These are phyloP conservation scores for Penicillium sp. DNA, from an alignment of 2,329 filamentous ascomycete genomes.

Conservation along the genomic window DNA sequence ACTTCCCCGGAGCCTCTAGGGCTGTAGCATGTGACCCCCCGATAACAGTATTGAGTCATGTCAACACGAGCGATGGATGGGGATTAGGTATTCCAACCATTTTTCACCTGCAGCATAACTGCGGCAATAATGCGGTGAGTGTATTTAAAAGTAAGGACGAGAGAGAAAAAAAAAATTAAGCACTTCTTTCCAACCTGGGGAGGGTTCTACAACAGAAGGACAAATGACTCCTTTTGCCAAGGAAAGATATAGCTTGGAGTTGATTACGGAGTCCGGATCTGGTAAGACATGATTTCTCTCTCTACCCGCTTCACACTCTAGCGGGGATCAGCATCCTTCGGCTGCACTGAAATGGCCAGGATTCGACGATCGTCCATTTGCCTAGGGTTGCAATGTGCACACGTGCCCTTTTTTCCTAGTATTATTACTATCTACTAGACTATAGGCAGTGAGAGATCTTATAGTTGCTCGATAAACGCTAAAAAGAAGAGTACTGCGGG, in stretches of 20 bases:
- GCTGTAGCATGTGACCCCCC: background rate
- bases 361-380: background rate
- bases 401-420: background rate
- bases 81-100: background rate
- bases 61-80: background rate
- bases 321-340: background rate
- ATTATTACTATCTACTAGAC: background rate
- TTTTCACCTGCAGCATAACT: background rate
- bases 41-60: background rate
- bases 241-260: background rate
- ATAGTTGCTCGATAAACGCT: background rate
- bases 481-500: background rate
- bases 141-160: background rate
- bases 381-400: background rate
- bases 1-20: background rate
- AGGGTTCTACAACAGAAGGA: background rate
- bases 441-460: background rate
- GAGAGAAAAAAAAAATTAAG: background rate
- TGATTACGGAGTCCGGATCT: background rate
- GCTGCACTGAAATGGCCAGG: background rate
- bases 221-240: background rate
- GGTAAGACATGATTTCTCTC: background rate
- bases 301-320: background rate
- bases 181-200: background rate
- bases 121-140: background rate